These are phyloP conservation scores for Dictyostelium purpureum DNA, from an alignment of 78 protist genomes.

Conservation along the genomic window DNA sequence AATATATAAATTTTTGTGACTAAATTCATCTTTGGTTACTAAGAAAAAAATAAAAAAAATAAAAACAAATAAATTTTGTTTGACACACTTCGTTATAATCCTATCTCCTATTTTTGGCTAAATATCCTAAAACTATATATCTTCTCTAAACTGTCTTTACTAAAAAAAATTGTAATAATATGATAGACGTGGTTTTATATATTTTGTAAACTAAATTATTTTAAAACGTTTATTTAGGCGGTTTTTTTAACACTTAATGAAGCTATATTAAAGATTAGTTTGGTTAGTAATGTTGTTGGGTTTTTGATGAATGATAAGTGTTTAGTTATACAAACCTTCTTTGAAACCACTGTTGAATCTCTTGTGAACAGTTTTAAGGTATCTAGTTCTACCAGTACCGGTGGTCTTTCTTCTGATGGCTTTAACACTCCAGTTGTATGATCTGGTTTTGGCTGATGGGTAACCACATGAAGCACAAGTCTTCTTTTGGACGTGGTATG, in stretches of 20 bases:
- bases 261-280: background rate
- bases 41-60: too few relatives aligned
- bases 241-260: conserved; percentile 20
- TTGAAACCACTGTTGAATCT: conserved; percentile 82
- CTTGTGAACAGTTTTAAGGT: conserved; percentile 87
- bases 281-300: background rate
- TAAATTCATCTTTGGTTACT: too few relatives aligned
- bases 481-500: conserved; percentile 97
- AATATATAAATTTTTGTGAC: too few relatives aligned
- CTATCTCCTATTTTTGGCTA: too few relatives aligned
- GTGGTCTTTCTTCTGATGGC: conserved; percentile 97
- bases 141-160: too few relatives aligned
- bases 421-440: conserved; percentile 94
- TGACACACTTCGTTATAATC: too few relatives aligned
- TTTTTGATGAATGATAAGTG: background rate
- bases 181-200: too few relatives aligned
- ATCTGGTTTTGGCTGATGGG: conserved; percentile 94
- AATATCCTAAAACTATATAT: too few relatives aligned
- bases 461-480: conserved; percentile 98
- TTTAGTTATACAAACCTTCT: conserved; percentile 40
- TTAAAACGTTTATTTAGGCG: conserved; percentile 30
- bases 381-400: conserved; percentile 99
- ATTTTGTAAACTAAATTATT: too few relatives aligned
- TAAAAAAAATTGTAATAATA: too few relatives aligned
- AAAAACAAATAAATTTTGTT: too few relatives aligned